phyloP scores from a whole-genome alignment of 192 early-diverging fungal species.

The Chytriomyces hyalinus region DNA sequence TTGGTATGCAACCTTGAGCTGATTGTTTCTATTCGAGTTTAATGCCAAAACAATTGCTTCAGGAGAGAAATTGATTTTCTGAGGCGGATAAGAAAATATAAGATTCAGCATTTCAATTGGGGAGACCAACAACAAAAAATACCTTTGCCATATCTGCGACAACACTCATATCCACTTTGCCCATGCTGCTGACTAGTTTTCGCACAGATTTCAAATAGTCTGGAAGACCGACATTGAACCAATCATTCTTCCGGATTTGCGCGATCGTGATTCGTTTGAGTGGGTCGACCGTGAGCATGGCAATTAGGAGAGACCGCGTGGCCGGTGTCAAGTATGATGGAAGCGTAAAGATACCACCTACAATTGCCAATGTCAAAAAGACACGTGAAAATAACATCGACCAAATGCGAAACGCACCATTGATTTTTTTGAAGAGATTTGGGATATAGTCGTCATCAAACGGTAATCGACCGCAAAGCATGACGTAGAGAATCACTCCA shows the following conservation, averaged over 20 bases:
- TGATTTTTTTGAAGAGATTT: slow-evolving; percentile 86
- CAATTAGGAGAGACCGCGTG: slow-evolving; percentile 78
- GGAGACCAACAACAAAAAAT: neutral
- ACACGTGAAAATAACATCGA: neutral
- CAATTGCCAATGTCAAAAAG: neutral
- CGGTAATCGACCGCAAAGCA: slow-evolving; percentile 93
- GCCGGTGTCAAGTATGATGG: slow-evolving; percentile 86
- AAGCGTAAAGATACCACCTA: slow-evolving; percentile 88
- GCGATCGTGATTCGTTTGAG: slow-evolving; percentile 91
- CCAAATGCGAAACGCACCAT: slow-evolving; percentile 50
- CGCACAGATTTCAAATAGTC: slow-evolving; percentile 90
- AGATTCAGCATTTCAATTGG: neutral
- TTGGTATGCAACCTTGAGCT: slow-evolving; percentile 96
- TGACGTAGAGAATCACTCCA: slow-evolving; percentile 95
- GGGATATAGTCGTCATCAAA: slow-evolving; percentile 98
- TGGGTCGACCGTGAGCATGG: slow-evolving; percentile 96
- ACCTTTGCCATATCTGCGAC: slow-evolving; percentile 79
- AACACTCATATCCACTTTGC: slow-evolving; percentile 78
- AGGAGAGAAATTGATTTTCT: slow-evolving; percentile 77
- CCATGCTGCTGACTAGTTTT: slow-evolving; percentile 65
- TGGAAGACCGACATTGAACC: slow-evolving; percentile 91
- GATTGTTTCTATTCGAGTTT: slow-evolving; percentile 87
- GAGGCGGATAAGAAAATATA: neutral
- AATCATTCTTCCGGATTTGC: slow-evolving; percentile 84
- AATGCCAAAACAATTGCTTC: slow-evolving; percentile 78